A percentile compares a stretch with the other conserved stretches of the same genome.
Evolutionary conservation across 148 eudicot species (phyloP).

Genomic region (Cornus controversa): DNA sequence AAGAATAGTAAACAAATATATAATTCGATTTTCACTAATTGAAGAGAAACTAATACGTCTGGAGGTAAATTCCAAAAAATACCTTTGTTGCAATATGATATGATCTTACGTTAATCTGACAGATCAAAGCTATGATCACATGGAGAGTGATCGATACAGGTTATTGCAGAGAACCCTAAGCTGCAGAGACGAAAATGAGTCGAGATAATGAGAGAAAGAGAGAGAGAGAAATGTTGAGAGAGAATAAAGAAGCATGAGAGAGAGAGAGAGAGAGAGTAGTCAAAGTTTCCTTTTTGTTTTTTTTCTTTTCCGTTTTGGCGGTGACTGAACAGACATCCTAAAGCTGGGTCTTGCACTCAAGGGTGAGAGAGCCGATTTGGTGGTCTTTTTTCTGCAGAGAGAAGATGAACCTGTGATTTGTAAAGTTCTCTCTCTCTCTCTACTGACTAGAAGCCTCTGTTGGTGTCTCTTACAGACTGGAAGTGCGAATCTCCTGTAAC

Average conservation of each 20-base stretch:
- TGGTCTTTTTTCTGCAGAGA: no score
- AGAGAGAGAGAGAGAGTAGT: no score
- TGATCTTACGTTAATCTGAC: conserved; percentile 14
- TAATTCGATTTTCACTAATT: neutral
- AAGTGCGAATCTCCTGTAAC: conserved; percentile 48
- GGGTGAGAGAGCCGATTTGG: no score
- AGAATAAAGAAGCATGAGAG: no score
- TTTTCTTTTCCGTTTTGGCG: conserved; percentile 13
- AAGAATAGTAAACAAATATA: neutral
- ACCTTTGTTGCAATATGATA: neutral
- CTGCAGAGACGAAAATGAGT: conserved; percentile 2
- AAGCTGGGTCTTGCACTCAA: conserved; percentile 18
- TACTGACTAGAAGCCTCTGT: conserved; percentile 36
- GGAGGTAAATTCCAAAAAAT: conserved; percentile 29
- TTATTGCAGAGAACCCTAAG: conserved; percentile 12
- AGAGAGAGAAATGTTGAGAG: no score
- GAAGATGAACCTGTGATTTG: neutral
- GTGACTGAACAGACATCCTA: conserved; percentile 23
- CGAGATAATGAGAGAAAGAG: conserved; percentile 29
- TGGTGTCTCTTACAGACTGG: conserved; percentile 35
- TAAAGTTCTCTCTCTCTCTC: neutral
- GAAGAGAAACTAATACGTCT: neutral
- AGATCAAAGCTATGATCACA: conserved; percentile 1
- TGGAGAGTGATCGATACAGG: neutral
- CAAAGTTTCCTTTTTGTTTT: conserved; percentile 19